Conservation (phyloP, 2,329 filamentous ascomycete genomes). For the Xenoacremonium recifei region DNA sequence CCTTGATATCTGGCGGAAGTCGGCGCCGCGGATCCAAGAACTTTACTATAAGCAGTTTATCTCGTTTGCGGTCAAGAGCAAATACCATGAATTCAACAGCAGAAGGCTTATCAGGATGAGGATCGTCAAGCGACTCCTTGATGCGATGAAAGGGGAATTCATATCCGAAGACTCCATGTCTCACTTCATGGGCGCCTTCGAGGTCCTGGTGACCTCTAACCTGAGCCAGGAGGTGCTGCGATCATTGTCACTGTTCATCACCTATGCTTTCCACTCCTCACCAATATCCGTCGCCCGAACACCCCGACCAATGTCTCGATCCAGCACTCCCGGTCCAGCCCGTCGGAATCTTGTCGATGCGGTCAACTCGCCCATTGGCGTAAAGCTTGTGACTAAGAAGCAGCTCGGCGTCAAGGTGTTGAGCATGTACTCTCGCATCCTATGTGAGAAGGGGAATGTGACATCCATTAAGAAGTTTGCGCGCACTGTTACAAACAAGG, state of each 20-base stretch:
- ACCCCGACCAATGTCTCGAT: constrained; percentile 43
- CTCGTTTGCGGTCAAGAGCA: constrained; percentile 85
- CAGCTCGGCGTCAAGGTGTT: constrained; percentile 75
- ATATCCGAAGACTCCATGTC: constrained; percentile 70
- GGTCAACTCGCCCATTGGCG: constrained; percentile 26
- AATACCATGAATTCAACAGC: constrained; percentile 88
- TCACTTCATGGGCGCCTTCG: constrained; percentile 76
- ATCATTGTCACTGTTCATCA: constrained; percentile 87
- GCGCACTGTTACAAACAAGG: constrained; percentile 92
- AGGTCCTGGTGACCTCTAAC: constrained; percentile 75
- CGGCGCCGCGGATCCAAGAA: constrained; percentile 72
- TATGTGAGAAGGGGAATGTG: constrained; percentile 71
- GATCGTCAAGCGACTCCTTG: constrained; percentile 84
- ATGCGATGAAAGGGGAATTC: constrained; percentile 83
- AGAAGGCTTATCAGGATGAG: constrained; percentile 85
- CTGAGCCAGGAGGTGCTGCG: constrained; percentile 83
- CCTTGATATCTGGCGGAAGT: constrained; percentile 87
- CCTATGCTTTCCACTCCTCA: constrained; percentile 76
- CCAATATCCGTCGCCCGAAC: constrained; percentile 49
- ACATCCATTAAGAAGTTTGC: constrained; percentile 82
- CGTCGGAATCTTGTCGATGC: constrained; percentile 38
- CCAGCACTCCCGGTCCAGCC: constrained; percentile 39
- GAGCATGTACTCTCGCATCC: constrained; percentile 71
- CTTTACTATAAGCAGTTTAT: constrained; percentile 93
- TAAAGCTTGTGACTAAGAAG: constrained; percentile 55